Evolutionary conservation across 2,329 filamentous ascomycete species (phyloP), one percentile per base, ranked within the genome.

Genomic region (Stromatinia cepivora): DNA sequence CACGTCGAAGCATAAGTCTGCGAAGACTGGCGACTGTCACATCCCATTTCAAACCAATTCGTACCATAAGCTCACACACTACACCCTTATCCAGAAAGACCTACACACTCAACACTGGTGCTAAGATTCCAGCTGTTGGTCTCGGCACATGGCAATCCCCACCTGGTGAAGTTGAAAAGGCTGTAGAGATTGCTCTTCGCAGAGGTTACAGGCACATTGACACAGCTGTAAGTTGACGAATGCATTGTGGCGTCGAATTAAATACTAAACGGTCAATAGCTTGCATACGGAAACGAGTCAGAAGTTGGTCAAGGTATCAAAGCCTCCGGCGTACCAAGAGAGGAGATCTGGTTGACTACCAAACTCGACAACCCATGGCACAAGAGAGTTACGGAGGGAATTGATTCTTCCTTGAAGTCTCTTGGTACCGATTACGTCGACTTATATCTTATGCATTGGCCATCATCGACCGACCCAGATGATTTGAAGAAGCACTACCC

Each of bases 281-380:
- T 90, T 71, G 90, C 88, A 64, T 95, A 95, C 79, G 89, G 88
- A 79, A 95, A 94, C 80, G 92, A 92, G 79, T 81, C 82, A 65
- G 88, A 90, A 76, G 88, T 92, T 28, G 89, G 90, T 71, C 80
- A 84, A 67, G 90, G 88, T 67, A 89, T 92, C 78, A 84, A 83
- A 73, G 85, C 85, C 88, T 94, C 76, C 3, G 88, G 87, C 42
- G 85, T 92, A 1, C 85, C 88, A n/a, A 85, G 89, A 34, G 82
- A 84, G 68, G 81, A 91, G 75, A 87, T 91, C 78, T 92, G 87
- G 85, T 79, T 92, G 70, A 94, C 92, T 66, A 93, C 91, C 75
- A 96, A 95, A 85, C 87, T 94, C 67, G 87, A 92, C 84, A 93
- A 94, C 84, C 85, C 89, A 64, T 91, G 89, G 86, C 91, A 93